Evolutionary conservation across 192 early-diverging fungal species (phyloP).

Genomic region (Entomortierella beljakovae): DNA sequence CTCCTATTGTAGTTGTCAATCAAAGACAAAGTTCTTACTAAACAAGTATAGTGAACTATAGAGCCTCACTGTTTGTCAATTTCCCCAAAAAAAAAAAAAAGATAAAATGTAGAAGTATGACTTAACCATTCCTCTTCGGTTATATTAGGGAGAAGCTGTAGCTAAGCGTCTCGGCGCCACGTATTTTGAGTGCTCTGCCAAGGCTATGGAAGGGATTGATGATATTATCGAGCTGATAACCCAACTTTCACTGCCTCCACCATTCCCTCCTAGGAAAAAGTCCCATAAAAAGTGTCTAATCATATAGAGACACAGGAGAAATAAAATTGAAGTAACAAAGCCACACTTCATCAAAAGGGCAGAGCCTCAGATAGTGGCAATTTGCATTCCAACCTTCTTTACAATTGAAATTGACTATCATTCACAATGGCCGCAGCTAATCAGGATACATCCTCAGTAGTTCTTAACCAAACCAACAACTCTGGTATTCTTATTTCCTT

Average conservation of each 20-base stretch:
- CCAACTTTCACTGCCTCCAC: too few relatives aligned
- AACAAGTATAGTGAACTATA: constrained; percentile 59
- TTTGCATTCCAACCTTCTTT: too few relatives aligned
- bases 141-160: constrained; percentile 79
- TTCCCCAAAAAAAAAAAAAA: too few relatives aligned
- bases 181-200: constrained; percentile 94
- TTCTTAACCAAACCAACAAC: constrained; percentile 64
- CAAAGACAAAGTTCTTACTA: neutral
- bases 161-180: constrained; percentile 87
- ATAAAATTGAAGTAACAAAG: too few relatives aligned
- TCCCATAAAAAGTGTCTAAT: too few relatives aligned
- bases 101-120: too few relatives aligned
- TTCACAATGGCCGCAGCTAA: constrained; percentile 36
- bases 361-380: too few relatives aligned
- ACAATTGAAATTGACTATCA: too few relatives aligned
- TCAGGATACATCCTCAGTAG: constrained; percentile 55
- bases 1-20: constrained; percentile 62
- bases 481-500: constrained; percentile 65
- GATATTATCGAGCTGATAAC: constrained; percentile 95
- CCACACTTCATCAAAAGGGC: too few relatives aligned
- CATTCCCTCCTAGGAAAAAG: too few relatives aligned
- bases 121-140: too few relatives aligned
- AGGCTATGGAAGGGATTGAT: constrained; percentile 79
- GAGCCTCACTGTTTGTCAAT: constrained; percentile 50
- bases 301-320: too few relatives aligned